Percentiles rank a stretch among this genome's conserved stretches.
phyloP scores from a whole-genome alignment of 2,329 filamentous ascomycete species.

The Curvularia verruculosa region DNA sequence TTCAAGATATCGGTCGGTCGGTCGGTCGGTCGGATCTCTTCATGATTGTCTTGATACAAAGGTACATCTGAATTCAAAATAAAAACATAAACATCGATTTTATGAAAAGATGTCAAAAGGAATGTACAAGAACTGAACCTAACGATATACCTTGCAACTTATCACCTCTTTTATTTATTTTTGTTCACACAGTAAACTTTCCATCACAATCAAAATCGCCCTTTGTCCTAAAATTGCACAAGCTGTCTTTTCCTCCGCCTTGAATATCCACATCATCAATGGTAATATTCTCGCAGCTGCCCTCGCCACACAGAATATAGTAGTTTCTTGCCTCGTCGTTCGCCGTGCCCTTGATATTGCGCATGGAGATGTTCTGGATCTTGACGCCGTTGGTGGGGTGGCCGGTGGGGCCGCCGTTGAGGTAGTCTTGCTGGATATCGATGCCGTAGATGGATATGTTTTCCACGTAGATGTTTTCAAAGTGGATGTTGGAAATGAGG shows the following conservation, averaged over 20 bases:
- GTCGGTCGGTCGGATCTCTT: too few species aligned
- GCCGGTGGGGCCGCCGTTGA: conserved; percentile 52
- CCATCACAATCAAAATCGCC: conserved; percentile 39
- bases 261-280: conserved; percentile 53
- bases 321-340: conserved; percentile 45
- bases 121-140: neutral
- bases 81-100: neutral
- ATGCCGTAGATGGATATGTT: conserved; percentile 56
- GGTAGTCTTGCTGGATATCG: conserved; percentile 58
- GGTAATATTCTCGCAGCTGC: conserved; percentile 59
- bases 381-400: conserved; percentile 54
- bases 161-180: too few species aligned
- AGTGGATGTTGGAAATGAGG: conserved; percentile 25
- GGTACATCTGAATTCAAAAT: too few species aligned
- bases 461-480: conserved; percentile 37
- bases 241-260: conserved; percentile 46
- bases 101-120: neutral
- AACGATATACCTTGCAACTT: too few species aligned
- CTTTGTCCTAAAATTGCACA: conserved; percentile 36
- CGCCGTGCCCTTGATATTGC: conserved; percentile 49
- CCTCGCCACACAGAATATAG: conserved; percentile 61
- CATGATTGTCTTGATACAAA: too few species aligned
- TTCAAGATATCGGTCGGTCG: too few species aligned
- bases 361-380: conserved; percentile 51
- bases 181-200: conserved; percentile 9